These are phyloP conservation scores for Schwanniomyces etchellsii DNA, from an alignment of 1,139 yeast genomes.

Conservation along the genomic window DNA sequence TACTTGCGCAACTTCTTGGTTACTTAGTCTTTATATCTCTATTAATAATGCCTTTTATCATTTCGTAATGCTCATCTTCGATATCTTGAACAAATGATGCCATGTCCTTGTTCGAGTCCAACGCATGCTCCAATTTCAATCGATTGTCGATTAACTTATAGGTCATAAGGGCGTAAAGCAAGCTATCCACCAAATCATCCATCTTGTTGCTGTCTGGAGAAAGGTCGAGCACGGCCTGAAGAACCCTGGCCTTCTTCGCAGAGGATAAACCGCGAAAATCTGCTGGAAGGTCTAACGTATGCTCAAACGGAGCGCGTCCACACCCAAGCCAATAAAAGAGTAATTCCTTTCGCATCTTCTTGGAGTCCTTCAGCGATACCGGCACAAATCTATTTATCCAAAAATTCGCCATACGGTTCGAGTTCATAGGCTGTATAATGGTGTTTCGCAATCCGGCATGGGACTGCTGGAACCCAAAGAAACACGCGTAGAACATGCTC, in stretches of 20 bases:
- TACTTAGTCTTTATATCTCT: no score
- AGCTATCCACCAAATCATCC: constrained; percentile 38
- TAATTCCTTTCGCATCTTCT: constrained; percentile 17
- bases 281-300: constrained; percentile 4
- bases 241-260: constrained; percentile 5
- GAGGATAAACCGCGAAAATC: constrained; percentile 4
- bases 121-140: constrained; percentile 2
- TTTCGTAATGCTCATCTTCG: constrained; percentile 8
- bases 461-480: constrained; percentile 11
- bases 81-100: constrained; percentile 7
- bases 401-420: constrained; percentile 31
- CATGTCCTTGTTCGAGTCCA: constrained; percentile 7
- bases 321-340: constrained; percentile 12
- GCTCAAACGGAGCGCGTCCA: constrained; percentile 4
- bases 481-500: constrained; percentile 22
- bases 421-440: constrained; percentile 26
- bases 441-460: constrained; percentile 1
- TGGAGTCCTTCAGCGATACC: constrained; percentile 12
- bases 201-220: constrained; percentile 15
- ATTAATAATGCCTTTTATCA: no score
- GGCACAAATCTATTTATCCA: constrained; percentile 31
- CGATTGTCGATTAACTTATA: constrained; percentile 18
- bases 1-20: no score
- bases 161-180: constrained; percentile 29
- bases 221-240: constrained; percentile 2